Evolutionary conservation across 2,329 filamentous ascomycete genomes (phyloP).

Genomic region (Colletotrichum sp.): DNA sequence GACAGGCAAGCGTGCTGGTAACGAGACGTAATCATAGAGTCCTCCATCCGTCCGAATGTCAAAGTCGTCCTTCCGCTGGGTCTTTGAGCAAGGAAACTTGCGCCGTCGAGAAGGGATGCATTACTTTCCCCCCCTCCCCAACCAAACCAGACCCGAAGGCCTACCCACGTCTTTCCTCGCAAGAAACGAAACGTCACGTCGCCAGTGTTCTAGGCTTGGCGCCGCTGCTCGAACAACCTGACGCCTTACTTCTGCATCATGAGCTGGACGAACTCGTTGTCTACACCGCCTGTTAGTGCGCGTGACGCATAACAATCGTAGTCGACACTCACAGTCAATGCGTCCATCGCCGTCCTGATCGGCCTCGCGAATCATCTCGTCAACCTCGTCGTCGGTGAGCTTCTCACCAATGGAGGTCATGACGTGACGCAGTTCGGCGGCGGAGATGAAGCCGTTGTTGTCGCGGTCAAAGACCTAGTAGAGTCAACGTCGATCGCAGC

Average conservation of each 20-base stretch:
- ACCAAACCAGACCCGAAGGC: constrained; percentile 1
- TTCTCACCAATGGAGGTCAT: constrained; percentile 95
- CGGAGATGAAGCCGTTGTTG: constrained; percentile 91
- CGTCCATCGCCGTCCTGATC: constrained; percentile 89
- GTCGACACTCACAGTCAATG: constrained; percentile 75
- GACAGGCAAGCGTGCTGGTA: constrained; percentile 14
- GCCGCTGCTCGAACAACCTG: constrained; percentile 9
- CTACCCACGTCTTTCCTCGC: constrained; percentile 8
- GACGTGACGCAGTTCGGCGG: constrained; percentile 85
- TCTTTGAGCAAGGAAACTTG: background rate
- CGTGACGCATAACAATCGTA: background rate
- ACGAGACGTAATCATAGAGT: background rate
- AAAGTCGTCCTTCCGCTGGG: background rate
- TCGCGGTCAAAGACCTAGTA: constrained; percentile 79
- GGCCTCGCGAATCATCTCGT: constrained; percentile 92
- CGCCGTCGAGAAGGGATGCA: background rate
- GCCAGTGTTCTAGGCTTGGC: background rate
- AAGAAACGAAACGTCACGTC: background rate
- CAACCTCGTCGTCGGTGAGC: constrained; percentile 87
- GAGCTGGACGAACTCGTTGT: constrained; percentile 92
- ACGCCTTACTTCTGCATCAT: constrained; percentile 88
- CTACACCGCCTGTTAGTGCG: constrained; percentile 45
- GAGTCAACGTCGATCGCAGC: background rate
- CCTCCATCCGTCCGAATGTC: background rate
- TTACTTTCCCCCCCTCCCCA: background rate